These are phyloP conservation scores for Malassezia dermatis DNA, from an alignment of 1,284 basidiomycete genomes.

Conservation along the genomic window DNA sequence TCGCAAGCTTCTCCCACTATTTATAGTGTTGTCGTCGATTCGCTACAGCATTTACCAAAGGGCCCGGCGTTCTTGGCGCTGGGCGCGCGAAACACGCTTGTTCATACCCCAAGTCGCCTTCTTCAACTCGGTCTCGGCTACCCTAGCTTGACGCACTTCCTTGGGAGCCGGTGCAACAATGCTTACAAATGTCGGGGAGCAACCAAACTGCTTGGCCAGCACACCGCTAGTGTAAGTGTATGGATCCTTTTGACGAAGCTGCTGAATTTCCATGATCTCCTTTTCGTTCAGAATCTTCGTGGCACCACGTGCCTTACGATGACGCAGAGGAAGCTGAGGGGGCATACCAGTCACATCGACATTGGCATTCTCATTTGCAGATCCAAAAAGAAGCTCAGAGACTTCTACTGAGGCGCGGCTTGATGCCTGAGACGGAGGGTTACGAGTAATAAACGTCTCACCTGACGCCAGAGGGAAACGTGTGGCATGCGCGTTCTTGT, in stretches of 20 bases:
- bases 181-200: constrained; percentile 32
- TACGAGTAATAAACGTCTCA: constrained; percentile 40
- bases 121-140: constrained; percentile 22
- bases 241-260: constrained; percentile 28
- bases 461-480: constrained; percentile 30
- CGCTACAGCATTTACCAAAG: constrained; percentile 21
- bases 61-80: constrained; percentile 27
- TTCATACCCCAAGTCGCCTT: constrained; percentile 33
- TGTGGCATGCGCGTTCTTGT: constrained; percentile 22
- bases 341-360: constrained; percentile 16
- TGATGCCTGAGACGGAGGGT: constrained; percentile 24
- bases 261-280: constrained; percentile 34
- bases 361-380: constrained; percentile 12
- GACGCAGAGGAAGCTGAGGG: constrained; percentile 20
- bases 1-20: neutral
- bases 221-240: constrained; percentile 24
- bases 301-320: constrained; percentile 7
- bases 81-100: constrained; percentile 28
- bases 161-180: constrained; percentile 38
- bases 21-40: neutral
- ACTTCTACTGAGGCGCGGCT: constrained; percentile 21
- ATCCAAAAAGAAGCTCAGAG: constrained; percentile 22
- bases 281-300: constrained; percentile 18
- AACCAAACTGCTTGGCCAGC: constrained; percentile 34
- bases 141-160: constrained; percentile 20